These are phyloP conservation scores for Colletotrichum filicis DNA, from an alignment of 2,329 filamentous ascomycete genomes.

Conservation along the genomic window DNA sequence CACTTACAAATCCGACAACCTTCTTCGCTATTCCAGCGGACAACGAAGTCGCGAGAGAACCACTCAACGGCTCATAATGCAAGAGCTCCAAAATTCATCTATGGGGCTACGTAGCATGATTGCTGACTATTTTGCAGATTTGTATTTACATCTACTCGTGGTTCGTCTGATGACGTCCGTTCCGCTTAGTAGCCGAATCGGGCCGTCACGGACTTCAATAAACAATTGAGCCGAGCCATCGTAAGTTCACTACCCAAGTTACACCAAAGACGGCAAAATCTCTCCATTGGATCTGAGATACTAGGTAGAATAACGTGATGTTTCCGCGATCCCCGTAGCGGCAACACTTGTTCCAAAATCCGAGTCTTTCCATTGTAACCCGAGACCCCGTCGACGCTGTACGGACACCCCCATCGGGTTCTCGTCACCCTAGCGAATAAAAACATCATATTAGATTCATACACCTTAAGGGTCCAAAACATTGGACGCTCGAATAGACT, in stretches of 20 bases:
- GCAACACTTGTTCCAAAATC: not conserved
- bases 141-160: not conserved
- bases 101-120: not conserved
- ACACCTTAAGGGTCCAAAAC: no score
- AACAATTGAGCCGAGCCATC: not conserved
- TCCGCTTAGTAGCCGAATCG: not conserved
- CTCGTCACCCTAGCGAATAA: not conserved
- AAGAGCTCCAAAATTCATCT: not conserved
- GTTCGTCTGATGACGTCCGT: not conserved
- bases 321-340: not conserved
- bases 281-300: not conserved
- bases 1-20: no score
- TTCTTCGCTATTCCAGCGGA: not conserved
- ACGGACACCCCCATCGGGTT: not conserved
- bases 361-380: not conserved
- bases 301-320: not conserved
- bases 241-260: not conserved
- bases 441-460: not conserved
- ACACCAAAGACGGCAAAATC: not conserved
- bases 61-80: not conserved
- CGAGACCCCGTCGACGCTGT: not conserved
- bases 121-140: not conserved
- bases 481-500: not conserved
- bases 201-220: not conserved
- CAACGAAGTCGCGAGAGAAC: not conserved